Evolutionary conservation across 371 early-diverging fungal genomes (phyloP), one percentile per base, ranked within the genome.

Genomic region (Actinomucor elegans): DNA sequence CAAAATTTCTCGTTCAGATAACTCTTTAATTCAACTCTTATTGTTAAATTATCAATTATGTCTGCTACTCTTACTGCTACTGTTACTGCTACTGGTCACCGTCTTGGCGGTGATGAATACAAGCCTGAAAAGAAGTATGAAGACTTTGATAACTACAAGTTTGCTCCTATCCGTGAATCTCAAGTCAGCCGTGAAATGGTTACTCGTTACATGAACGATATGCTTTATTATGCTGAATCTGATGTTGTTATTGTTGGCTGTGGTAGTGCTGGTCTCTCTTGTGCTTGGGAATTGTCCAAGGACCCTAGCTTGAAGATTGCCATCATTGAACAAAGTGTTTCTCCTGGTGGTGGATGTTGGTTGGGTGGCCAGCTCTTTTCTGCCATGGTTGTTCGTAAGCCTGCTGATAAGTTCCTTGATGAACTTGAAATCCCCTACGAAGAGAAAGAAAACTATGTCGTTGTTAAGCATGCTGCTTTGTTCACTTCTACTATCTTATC

Each of bases 181-280:
- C 77, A 82, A 46, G 89, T 89, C 51, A 81, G 83, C 49, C 81
- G 86, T 42, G 89, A 82, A 53, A 89, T 89, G 89, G 81, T 80
- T 37, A 69, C 71, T 27, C 79, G 89, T 60, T 89, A 86, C 75
- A 78, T 84, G 73, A 73, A 79, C 43, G 82, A 83, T 53, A 73
- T 86, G 79, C 48, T 82, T 37, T 78, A 86, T 45, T 77, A 72
- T 33, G 83, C 86, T 55, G 85, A 84, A 54, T 79, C 83, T 10
- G 89, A 89, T 44, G 86, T 89, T n/a, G 81, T 89, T 29, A 82
- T 89, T 48, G 84, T 89, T 26, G 89, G 89, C 60, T 84, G 83
- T 57, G 89, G 89, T 21, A 82, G 84, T 46, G 71, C 69, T 51
- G 80, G 80, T 32, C 64, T 84, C 46, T 79, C 78, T 57, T 84